Evolutionary conservation across 768 basidiomycete genomes (phyloP).

Genomic region (Tulasnella sp.): DNA sequence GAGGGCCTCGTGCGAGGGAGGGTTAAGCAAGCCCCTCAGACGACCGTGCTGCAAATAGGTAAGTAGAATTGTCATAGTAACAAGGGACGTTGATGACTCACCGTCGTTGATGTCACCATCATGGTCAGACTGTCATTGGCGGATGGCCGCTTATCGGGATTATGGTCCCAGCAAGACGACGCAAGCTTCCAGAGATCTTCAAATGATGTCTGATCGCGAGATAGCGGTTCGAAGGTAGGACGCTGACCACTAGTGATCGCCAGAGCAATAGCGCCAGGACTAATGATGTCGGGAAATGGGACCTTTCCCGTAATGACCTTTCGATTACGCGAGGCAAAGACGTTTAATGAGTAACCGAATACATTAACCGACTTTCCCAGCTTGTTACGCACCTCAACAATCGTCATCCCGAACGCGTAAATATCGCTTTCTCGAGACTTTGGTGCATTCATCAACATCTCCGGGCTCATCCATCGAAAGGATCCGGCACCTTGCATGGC

Average conservation of each 20-base stretch:
- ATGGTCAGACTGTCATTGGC: too few relatives aligned
- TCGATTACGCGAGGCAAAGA: too few relatives aligned
- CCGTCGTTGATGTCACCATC: too few relatives aligned
- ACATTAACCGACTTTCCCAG: too few relatives aligned
- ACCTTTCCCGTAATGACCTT: background rate
- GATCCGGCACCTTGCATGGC: background rate
- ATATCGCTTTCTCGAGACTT: background rate
- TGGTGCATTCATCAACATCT: background rate
- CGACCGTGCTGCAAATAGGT: too few relatives aligned
- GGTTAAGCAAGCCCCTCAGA: too few relatives aligned
- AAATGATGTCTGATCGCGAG: background rate
- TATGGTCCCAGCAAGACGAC: background rate
- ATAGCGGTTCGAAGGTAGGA: background rate
- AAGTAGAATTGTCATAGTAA: too few relatives aligned
- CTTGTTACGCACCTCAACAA: background rate
- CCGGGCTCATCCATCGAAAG: background rate
- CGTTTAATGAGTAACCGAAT: background rate
- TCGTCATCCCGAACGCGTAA: background rate
- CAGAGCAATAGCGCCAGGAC: background rate
- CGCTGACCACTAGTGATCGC: background rate
- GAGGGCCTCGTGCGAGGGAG: too few relatives aligned
- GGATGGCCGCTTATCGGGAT: background rate
- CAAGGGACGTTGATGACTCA: too few relatives aligned
- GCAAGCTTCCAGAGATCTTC: background rate
- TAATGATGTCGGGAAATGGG: background rate